Evolutionary conservation across 352 stramenopile species (phyloP).

Genomic region (Pythium insidiosum): DNA sequence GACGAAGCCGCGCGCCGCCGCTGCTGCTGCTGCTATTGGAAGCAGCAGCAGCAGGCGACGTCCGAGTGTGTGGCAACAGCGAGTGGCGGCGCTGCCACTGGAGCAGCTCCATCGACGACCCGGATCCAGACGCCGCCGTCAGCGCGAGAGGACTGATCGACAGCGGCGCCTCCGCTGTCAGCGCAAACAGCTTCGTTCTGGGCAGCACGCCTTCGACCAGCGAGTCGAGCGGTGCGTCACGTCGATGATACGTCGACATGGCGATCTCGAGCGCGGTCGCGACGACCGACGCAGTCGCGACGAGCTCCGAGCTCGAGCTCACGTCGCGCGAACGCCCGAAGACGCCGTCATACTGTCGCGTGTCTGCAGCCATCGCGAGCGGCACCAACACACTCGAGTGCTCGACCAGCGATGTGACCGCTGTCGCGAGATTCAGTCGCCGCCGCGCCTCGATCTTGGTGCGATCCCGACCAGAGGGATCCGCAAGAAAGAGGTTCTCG

Average conservation of each 20-base stretch:
- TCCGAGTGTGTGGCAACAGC: constrained; percentile 24
- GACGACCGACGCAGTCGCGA: constrained; percentile 15
- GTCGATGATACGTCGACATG: constrained; percentile 26
- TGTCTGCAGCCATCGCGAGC: constrained; percentile 24
- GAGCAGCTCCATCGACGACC: constrained; percentile 5
- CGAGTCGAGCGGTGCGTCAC: constrained; percentile 19
- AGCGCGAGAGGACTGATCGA: constrained; percentile 21
- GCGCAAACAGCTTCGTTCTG: constrained; percentile 49
- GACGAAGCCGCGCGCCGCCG: constrained; percentile 16
- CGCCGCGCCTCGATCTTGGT: constrained; percentile 54
- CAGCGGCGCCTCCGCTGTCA: constrained; percentile 37
- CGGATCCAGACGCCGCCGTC: constrained; percentile 17
- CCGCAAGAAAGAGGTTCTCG: constrained; percentile 30
- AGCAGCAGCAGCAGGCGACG: background rate
- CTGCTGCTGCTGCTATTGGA: background rate
- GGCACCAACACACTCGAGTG: constrained; percentile 47
- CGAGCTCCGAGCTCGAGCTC: background rate
- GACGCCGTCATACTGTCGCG: constrained; percentile 7
- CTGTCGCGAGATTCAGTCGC: constrained; percentile 52
- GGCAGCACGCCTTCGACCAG: constrained; percentile 35
- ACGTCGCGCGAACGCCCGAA: too few species aligned
- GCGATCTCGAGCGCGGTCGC: constrained; percentile 46
- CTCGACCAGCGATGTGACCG: constrained; percentile 52
- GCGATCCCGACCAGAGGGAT: constrained; percentile 28
- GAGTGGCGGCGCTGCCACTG: constrained; percentile 20